Conservation (phyloP, 495 filamentous ascomycete species). For the Hypoxylon fragiforme region DNA sequence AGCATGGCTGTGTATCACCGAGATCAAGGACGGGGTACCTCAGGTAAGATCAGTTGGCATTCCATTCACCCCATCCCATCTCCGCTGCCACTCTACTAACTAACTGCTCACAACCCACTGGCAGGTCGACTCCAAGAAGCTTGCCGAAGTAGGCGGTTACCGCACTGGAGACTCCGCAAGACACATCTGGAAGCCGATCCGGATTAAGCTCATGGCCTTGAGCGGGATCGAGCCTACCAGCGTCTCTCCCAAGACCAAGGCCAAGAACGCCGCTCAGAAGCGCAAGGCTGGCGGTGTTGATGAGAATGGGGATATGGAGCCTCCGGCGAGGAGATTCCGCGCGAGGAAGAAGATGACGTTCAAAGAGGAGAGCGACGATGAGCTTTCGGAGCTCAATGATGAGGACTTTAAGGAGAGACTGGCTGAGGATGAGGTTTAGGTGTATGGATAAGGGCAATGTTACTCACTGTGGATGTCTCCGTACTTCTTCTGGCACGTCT, state of each 20-base stretch:
- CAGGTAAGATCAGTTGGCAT: constrained; percentile 5
- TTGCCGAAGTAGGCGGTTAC: constrained; percentile 10
- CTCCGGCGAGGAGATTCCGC: constrained; percentile 15
- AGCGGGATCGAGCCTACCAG: neutral
- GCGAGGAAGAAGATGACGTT: constrained; percentile 1
- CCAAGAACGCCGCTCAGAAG: neutral
- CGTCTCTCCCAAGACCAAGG: neutral
- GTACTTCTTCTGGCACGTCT: no score
- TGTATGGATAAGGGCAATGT: neutral
- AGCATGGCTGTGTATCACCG: constrained; percentile 13
- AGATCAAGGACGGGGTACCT: constrained; percentile 8
- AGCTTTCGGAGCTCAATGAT: neutral
- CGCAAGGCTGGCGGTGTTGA: constrained; percentile 8
- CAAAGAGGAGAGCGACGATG: neutral
- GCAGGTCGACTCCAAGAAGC: constrained; percentile 23
- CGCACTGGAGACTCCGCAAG: constrained; percentile 22
- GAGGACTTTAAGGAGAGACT: neutral
- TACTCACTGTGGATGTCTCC: no score
- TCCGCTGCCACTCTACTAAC: neutral
- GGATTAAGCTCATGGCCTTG: constrained; percentile 12
- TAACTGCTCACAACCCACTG: neutral
- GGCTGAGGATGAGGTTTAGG: neutral
- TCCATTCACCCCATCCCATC: neutral
- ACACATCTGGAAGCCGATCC: constrained; percentile 20
- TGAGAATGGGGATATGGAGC: neutral